These are phyloP conservation scores for Auricularia heimuer DNA, from an alignment of 768 basidiomycete species.

Conservation along the genomic window DNA sequence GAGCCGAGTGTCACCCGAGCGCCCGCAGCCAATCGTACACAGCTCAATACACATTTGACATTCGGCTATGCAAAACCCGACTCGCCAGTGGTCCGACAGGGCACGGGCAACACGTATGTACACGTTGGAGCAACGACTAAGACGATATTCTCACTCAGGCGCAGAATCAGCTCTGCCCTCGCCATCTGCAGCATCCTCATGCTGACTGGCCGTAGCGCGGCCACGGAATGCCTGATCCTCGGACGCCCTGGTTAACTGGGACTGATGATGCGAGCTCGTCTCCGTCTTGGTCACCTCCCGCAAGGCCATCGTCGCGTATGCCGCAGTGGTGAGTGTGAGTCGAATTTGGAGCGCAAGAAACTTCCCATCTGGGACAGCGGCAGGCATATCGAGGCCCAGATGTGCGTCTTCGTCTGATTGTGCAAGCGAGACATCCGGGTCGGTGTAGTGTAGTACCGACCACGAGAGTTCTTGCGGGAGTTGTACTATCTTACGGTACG, in stretches of 20 bases:
- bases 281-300: constrained; percentile 93
- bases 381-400: constrained; percentile 68
- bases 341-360: constrained; percentile 84
- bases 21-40: neutral
- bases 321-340: constrained; percentile 77
- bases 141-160: constrained; percentile 2
- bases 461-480: constrained; percentile 74
- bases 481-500: constrained; percentile 87
- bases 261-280: constrained; percentile 87
- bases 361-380: constrained; percentile 56
- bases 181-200: constrained; percentile 7
- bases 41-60: neutral
- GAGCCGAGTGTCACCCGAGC: neutral
- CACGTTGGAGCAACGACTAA: neutral
- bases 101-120: neutral
- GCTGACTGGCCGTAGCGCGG: constrained; percentile 15
- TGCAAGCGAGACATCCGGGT: constrained; percentile 83
- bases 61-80: neutral
- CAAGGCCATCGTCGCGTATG: constrained; percentile 97
- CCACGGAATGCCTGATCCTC: constrained; percentile 79
- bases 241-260: constrained; percentile 59
- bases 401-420: constrained; percentile 94
- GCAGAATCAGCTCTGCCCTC: constrained; percentile 20
- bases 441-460: constrained; percentile 78
- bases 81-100: neutral